These are phyloP conservation scores for Sarcocystis neurona DNA, from an alignment of 169 alveolate genomes.

Conservation along the genomic window DNA sequence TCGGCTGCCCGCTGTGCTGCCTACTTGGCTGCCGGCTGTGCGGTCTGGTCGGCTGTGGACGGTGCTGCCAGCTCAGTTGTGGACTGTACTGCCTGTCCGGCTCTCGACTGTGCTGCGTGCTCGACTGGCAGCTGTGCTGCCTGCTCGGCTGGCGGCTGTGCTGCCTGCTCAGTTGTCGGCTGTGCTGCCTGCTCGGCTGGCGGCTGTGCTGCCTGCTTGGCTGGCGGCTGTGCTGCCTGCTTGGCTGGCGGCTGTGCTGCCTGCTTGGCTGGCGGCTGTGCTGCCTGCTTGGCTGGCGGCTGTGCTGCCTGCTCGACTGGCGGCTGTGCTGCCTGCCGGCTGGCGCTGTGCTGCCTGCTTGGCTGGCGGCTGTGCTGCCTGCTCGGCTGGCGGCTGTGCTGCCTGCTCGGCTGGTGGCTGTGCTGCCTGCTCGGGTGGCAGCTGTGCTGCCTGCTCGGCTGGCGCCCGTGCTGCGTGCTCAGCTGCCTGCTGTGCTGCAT, in stretches of 20 bases:
- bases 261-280: constrained; percentile 16
- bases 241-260: constrained; percentile 6
- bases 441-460: background rate
- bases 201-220: background rate
- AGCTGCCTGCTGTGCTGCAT: background rate
- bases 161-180: constrained; percentile 14
- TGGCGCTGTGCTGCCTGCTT: background rate
- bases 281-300: background rate
- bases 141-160: constrained; percentile 23
- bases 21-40: constrained; percentile 19
- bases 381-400: background rate
- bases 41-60: constrained; percentile 6
- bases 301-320: background rate
- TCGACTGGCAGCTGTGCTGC: constrained; percentile 16
- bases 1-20: constrained; percentile 20
- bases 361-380: background rate
- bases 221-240: background rate
- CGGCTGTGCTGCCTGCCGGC: background rate
- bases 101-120: background rate
- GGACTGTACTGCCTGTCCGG: background rate
- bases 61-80: constrained; percentile 15
- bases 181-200: background rate
- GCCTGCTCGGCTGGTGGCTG: background rate
- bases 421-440: background rate
- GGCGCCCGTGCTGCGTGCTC: background rate